Conservation (phyloP, 495 filamentous ascomycete species). For the Penicillium chermesinum region DNA sequence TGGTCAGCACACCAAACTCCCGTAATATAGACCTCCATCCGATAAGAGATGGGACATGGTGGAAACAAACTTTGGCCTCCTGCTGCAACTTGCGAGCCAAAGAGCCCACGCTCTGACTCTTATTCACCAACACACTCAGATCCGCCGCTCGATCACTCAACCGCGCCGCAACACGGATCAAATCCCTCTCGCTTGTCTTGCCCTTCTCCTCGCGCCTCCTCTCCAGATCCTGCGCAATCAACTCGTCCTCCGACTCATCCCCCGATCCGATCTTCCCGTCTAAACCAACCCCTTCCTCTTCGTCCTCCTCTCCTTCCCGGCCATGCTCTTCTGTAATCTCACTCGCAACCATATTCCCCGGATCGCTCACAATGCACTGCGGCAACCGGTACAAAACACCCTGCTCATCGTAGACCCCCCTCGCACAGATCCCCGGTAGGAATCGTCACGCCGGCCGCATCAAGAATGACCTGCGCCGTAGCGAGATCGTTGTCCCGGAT, state of each 20-base stretch:
- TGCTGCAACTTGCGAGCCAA: slow-evolving; percentile 59
- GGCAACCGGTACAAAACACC: slow-evolving; percentile 75
- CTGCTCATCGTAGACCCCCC: slow-evolving; percentile 71
- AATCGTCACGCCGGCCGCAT: slow-evolving; percentile 73
- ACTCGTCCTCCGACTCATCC: slow-evolving; percentile 43
- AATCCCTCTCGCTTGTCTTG: slow-evolving; percentile 47
- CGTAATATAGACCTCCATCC: no score
- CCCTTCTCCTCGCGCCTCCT: slow-evolving; percentile 62
- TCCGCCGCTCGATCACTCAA: slow-evolving; percentile 68
- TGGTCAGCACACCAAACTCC: no score
- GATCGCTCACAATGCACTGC: slow-evolving; percentile 70
- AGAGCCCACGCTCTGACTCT: slow-evolving; percentile 56
- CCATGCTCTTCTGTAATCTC: slow-evolving; percentile 14
- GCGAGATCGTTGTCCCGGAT: slow-evolving; percentile 55
- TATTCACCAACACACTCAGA: slow-evolving; percentile 53
- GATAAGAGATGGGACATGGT: no score
- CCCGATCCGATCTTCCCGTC: slow-evolving; percentile 41
- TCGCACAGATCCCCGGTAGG: slow-evolving; percentile 67
- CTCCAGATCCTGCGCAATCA: slow-evolving; percentile 48
- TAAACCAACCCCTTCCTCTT: slow-evolving; percentile 43
- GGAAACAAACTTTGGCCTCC: slow-evolving; percentile 59
- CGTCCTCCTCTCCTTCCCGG: slow-evolving; percentile 37
- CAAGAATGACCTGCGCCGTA: slow-evolving; percentile 72
- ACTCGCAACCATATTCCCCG: slow-evolving; percentile 53
- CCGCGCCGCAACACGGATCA: slow-evolving; percentile 56